Conservation (phyloP, 768 basidiomycete species). For the Amanita thiersii region DNA sequence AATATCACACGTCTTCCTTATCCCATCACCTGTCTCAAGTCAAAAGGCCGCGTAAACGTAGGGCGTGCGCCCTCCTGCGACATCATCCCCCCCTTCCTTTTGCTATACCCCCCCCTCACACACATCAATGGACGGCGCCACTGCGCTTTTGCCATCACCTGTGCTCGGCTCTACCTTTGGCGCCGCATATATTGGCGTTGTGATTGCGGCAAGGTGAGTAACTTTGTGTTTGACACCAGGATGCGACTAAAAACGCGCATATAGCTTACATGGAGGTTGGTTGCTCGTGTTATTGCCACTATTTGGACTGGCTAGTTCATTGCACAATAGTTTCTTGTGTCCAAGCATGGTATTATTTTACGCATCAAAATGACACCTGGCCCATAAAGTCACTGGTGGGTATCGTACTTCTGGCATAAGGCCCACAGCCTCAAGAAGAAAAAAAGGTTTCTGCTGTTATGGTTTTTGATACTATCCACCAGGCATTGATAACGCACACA, state of each 20-base stretch:
- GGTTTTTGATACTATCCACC: conserved; percentile 44
- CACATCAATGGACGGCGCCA: background rate
- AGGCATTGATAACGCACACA: conserved; percentile 44
- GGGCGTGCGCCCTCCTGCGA: background rate
- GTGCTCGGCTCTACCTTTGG: conserved; percentile 30
- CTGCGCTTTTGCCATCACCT: conserved; percentile 9
- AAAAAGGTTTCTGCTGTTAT: conserved; percentile 41
- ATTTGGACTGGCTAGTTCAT: background rate
- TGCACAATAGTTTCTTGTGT: conserved; percentile 37
- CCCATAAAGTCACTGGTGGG: conserved; percentile 37
- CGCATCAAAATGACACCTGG: conserved; percentile 43
- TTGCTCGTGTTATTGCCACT: background rate
- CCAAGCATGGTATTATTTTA: conserved; percentile 49
- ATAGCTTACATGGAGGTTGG: conserved; percentile 45
- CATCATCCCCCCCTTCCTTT: background rate
- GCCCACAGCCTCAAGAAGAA: background rate
- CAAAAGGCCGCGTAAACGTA: conserved; percentile 1
- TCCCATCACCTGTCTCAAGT: background rate
- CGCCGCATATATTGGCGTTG: conserved; percentile 40
- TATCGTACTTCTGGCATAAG: background rate
- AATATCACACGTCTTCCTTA: background rate
- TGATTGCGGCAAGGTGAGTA: conserved; percentile 40
- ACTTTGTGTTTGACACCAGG: background rate
- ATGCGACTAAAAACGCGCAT: background rate
- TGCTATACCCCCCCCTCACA: background rate